Evolutionary conservation across 768 basidiomycete genomes (phyloP), one percentile per base, ranked within the genome.

Genomic region (Russula abietina): DNA sequence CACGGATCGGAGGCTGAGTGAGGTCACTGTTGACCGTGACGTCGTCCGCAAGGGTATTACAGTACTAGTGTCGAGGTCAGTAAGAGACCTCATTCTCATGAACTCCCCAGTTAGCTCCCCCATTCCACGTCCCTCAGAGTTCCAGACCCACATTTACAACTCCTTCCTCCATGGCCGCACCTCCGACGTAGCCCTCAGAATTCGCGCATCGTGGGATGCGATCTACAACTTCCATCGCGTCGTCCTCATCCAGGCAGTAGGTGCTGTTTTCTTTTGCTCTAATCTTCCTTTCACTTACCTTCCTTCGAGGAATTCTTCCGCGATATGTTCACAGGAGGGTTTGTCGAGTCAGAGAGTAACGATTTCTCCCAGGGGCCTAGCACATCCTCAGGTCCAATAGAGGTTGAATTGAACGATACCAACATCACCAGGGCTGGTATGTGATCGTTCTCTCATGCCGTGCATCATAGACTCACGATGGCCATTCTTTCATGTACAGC

Each of bases 351-450:
- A 52, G 59, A 64, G 55, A 48, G n/a, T 32, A 55, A 41, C 28
- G 57, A 49, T 19, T 26, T 33, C 49, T 33, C 49, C 26, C 12
- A 39, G 64, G 64, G 59, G 57, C 65, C 63, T 57, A 63, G 66
- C 60, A 64, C 54, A 46, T 46, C 45, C 53, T 70, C 78, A 3
- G 83, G 86, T 57, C 81, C 86, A 63, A 81, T 95, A 55, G 78
- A 85, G 65, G 77, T 95, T 49, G 78, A 79, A 50, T 88, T 94
- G 65, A 87, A 93, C 70, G 93, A 95, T 71, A 81, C 77, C 17
- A 96, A 95, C 70, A 95, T 96, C 71, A 92, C 92, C 9, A 80
- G 93, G 67, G 83, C 91, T 72, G 90, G 90, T 91, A 46, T 68
- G 85, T 77, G 46, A 22, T n/a, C 33, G 54, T 9, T 39, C 17